Conservation (phyloP, 805 yeast species). For the Candida michaelii region DNA sequence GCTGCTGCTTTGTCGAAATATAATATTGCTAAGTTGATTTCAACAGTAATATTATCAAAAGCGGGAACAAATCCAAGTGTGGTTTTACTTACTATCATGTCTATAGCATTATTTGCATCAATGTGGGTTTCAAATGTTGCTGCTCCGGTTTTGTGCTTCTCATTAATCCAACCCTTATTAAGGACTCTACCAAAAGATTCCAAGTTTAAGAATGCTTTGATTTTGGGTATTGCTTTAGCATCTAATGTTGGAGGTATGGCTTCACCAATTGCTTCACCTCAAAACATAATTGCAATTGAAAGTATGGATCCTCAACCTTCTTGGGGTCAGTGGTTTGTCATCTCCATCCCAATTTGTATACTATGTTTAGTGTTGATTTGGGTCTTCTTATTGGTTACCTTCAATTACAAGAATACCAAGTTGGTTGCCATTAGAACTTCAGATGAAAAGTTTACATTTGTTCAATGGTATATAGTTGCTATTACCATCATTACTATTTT, state of each 20-base stretch:
- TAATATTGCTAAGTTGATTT: conserved; percentile 49
- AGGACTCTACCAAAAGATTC: conserved; percentile 45
- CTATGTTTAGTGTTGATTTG: conserved; percentile 42
- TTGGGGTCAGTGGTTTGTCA: conserved; percentile 59
- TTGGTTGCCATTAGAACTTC: conserved; percentile 59
- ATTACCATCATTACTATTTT: conserved; percentile 73
- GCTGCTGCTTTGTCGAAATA: conserved; percentile 57
- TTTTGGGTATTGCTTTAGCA: conserved; percentile 50
- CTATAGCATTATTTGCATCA: conserved; percentile 50
- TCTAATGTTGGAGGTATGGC: conserved; percentile 58
- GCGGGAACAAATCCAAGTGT: conserved; percentile 54
- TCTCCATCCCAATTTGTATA: conserved; percentile 48
- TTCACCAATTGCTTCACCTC: conserved; percentile 56
- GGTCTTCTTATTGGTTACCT: conserved; percentile 54
- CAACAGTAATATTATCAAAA: conserved; percentile 47
- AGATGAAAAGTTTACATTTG: conserved; percentile 64
- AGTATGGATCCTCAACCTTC: conserved; percentile 52
- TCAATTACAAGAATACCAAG: conserved; percentile 46
- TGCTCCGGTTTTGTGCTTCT: conserved; percentile 54
- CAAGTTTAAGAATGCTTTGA: conserved; percentile 39
- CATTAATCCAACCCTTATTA: conserved; percentile 49
- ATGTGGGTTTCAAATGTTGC: conserved; percentile 63
- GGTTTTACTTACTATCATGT: conserved; percentile 49
- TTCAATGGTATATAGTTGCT: conserved; percentile 71
- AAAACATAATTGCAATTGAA: conserved; percentile 54